phyloP scores from a whole-genome alignment of 345 rosid genomes.

The Abelmoschus esculentus region DNA sequence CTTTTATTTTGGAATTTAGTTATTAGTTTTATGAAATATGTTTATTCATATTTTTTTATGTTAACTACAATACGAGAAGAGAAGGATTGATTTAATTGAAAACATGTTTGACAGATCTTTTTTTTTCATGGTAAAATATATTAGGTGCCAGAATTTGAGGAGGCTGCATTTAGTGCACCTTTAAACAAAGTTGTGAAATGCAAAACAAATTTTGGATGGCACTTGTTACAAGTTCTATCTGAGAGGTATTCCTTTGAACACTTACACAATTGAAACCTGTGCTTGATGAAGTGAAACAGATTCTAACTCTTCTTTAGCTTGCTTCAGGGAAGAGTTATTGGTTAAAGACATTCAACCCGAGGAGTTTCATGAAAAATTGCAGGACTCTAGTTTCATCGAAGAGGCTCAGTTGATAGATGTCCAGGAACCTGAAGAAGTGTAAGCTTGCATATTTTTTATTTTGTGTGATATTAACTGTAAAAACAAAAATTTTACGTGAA shows the following conservation, averaged over 20 bases:
- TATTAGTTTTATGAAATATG: background rate
- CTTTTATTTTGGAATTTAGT: background rate
- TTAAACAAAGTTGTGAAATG: constrained; percentile 65
- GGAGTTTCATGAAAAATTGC: constrained; percentile 65
- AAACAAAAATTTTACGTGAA: background rate
- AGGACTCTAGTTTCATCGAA: constrained; percentile 64
- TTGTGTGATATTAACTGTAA: constrained; percentile 1
- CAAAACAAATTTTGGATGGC: constrained; percentile 88
- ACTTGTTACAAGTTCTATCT: constrained; percentile 81
- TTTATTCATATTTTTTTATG: background rate
- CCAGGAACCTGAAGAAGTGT: constrained; percentile 92
- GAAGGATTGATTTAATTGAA: background rate
- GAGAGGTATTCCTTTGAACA: constrained; percentile 52
- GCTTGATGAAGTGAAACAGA: background rate
- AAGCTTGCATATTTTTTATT: constrained; percentile 21
- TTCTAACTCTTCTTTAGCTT: constrained; percentile 7
- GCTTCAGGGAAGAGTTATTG: constrained; percentile 40
- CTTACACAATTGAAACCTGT: constrained; percentile 5
- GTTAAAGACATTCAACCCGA: constrained; percentile 58
- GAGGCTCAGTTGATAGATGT: constrained; percentile 87
- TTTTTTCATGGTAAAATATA: constrained; percentile 10
- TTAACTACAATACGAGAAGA: background rate
- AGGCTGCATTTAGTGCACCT: constrained; percentile 75
- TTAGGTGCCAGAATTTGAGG: constrained; percentile 90
- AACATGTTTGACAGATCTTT: constrained; percentile 11